Conservation (phyloP, 2,329 filamentous ascomycete genomes). For the Anthostomella pinea region DNA sequence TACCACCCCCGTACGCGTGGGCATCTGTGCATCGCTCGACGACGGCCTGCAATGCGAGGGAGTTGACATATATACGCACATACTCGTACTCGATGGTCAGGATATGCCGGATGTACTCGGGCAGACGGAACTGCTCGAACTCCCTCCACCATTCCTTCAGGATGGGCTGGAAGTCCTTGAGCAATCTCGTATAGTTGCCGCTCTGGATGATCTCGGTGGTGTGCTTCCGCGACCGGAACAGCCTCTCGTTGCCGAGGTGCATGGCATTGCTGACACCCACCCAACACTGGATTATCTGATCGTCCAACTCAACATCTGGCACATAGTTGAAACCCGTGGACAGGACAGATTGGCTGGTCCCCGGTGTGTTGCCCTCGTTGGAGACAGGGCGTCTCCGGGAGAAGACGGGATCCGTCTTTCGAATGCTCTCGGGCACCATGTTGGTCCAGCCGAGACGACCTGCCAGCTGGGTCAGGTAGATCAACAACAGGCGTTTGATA, state of each 20-base stretch:
- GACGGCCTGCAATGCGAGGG: slow-evolving; percentile 87
- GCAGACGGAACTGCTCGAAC: slow-evolving; percentile 73
- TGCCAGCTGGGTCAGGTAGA: slow-evolving; percentile 92
- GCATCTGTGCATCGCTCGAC: slow-evolving; percentile 78
- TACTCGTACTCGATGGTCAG: slow-evolving; percentile 95
- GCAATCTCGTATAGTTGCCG: slow-evolving; percentile 75
- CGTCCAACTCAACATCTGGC: slow-evolving; percentile 63
- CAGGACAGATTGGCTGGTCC: slow-evolving; percentile 54
- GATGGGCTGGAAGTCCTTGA: slow-evolving; percentile 78
- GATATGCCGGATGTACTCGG: slow-evolving; percentile 68
- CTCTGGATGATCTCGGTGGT: slow-evolving; percentile 87
- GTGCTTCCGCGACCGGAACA: slow-evolving; percentile 84
- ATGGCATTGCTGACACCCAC: slow-evolving; percentile 89
- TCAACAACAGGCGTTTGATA: slow-evolving; percentile 80
- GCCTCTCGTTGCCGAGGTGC: slow-evolving; percentile 81
- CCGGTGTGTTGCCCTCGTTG: slow-evolving; percentile 57
- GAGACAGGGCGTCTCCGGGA: slow-evolving; percentile 48
- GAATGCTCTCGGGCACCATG: slow-evolving; percentile 75
- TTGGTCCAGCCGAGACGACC: slow-evolving; percentile 89
- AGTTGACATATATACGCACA: slow-evolving; percentile 91
- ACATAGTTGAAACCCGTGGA: slow-evolving; percentile 64
- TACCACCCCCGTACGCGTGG: slow-evolving; percentile 34
- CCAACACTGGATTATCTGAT: slow-evolving; percentile 83
- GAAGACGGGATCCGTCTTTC: slow-evolving; percentile 56
- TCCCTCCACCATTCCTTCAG: slow-evolving; percentile 76